Conservation (phyloP, 331 rosid species). For the Quercus lobata region DNA sequence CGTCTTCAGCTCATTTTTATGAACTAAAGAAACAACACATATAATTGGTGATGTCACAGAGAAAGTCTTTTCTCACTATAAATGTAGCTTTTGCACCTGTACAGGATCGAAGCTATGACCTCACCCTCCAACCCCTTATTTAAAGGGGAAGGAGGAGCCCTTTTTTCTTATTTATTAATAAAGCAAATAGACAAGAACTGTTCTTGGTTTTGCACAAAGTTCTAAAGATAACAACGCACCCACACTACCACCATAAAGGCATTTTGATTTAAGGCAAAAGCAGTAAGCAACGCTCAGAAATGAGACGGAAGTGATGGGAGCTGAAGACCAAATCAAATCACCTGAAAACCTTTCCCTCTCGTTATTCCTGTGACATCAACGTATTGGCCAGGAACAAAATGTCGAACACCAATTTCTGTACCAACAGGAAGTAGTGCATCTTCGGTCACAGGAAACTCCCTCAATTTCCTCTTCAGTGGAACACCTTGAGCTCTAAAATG, state of each 20-base stretch:
- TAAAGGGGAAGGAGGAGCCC: not conserved
- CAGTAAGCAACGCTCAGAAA: not conserved
- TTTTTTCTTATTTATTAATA: not conserved
- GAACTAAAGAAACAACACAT: not conserved
- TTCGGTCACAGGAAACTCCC: conserved; percentile 85
- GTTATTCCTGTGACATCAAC: conserved; percentile 86
- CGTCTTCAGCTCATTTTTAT: not conserved
- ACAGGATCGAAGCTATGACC: not conserved
- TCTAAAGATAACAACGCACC: conserved; percentile 6
- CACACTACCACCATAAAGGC: not conserved
- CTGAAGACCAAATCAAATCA: conserved; percentile 20
- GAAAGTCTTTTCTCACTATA: not conserved
- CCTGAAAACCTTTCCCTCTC: conserved; percentile 97
- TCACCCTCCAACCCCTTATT: not conserved
- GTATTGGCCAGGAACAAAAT: conserved; percentile 94
- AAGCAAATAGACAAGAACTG: not conserved
- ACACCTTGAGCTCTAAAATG: conserved; percentile 98
- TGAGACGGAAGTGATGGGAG: not conserved
- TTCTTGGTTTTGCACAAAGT: not conserved
- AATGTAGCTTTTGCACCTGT: not conserved
- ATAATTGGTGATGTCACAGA: not conserved
- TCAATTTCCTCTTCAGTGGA: conserved; percentile 82
- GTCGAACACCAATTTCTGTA: conserved; percentile 74
- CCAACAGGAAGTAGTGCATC: conserved; percentile 98
- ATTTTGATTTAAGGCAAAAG: not conserved